A percentile compares a stretch with the other conserved stretches of the same genome.
Conservation (phyloP, 2,329 filamentous ascomycete species). For the Neofusicoccum sp. region DNA sequence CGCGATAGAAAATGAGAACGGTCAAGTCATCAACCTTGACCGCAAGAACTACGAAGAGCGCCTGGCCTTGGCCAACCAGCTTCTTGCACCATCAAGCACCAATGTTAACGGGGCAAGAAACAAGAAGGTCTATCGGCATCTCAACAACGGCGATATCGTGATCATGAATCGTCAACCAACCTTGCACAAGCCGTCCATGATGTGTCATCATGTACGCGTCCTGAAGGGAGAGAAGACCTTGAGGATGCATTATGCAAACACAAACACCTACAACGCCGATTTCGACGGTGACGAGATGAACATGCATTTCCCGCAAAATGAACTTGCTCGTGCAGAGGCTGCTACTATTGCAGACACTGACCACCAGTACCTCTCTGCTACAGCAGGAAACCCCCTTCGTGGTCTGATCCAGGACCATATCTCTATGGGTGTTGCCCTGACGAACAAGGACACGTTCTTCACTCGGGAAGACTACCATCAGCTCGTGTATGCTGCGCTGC, state of each 20-base stretch:
- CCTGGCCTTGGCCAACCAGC: constrained; percentile 84
- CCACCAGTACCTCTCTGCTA: constrained; percentile 93
- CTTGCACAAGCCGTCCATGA: constrained; percentile 97
- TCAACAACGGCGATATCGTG: constrained; percentile 95
- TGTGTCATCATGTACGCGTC: constrained; percentile 92
- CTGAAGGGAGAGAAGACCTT: constrained; percentile 94
- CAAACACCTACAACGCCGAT: constrained; percentile 98
- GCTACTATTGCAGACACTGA: constrained; percentile 93
- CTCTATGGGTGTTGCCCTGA: constrained; percentile 87
- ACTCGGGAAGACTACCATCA: constrained; percentile 86
- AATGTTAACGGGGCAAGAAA: constrained; percentile 73
- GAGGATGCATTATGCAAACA: constrained; percentile 99
- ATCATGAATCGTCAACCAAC: constrained; percentile 99
- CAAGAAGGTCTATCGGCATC: constrained; percentile 95
- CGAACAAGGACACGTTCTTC: constrained; percentile 89
- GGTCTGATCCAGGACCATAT: constrained; percentile 98
- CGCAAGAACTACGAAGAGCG: constrained; percentile 87
- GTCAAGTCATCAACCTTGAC: constrained; percentile 82
- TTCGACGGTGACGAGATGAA: constrained; percentile 99
- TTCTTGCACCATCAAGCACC: constrained; percentile 78
- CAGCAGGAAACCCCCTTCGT: constrained; percentile 86
- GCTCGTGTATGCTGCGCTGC: constrained; percentile 83
- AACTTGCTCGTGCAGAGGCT: constrained; percentile 88
- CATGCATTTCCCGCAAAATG: constrained; percentile 99
- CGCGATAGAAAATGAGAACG: constrained; percentile 93